These are phyloP conservation scores for Rhododendron simsii DNA, from an alignment of 148 eudicot species.

Conservation along the genomic window DNA sequence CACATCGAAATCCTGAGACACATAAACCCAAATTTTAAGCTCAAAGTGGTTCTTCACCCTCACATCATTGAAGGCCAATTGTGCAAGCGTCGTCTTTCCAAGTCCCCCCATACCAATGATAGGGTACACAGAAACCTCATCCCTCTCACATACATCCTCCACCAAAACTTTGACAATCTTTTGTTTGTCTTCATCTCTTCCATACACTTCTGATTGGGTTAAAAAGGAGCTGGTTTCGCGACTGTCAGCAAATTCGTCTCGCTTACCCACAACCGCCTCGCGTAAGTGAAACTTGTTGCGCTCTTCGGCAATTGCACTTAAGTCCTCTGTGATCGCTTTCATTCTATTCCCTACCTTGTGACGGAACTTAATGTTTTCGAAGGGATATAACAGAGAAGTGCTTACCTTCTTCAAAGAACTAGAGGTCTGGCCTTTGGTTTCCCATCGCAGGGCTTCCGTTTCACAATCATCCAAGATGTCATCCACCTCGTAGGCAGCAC, in stretches of 20 bases:
- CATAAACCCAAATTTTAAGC: background rate
- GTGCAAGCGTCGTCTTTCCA: background rate
- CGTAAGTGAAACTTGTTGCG: slow-evolving; percentile 16
- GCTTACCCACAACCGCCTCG: background rate
- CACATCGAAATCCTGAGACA: background rate
- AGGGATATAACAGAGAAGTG: background rate
- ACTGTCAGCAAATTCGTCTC: background rate
- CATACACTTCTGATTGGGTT: background rate
- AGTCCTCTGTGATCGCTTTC: background rate
- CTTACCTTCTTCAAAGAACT: background rate
- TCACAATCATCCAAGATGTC: slow-evolving; percentile 3
- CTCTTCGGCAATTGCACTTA: slow-evolving; percentile 10
- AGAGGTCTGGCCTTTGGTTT: background rate
- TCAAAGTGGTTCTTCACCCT: slow-evolving; percentile 7
- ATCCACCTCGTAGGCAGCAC: background rate
- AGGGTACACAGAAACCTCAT: background rate
- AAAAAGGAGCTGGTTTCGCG: slow-evolving; percentile 2
- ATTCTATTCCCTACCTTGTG: slow-evolving; percentile 10
- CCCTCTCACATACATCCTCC: background rate
- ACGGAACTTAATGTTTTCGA: background rate
- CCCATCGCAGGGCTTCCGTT: background rate
- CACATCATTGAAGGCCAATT: background rate
- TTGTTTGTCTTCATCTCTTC: background rate
- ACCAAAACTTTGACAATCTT: slow-evolving; percentile 1
- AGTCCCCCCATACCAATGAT: slow-evolving; percentile 6